A percentile compares a stretch with the other conserved stretches of the same genome.
Conservation (phyloP, 495 filamentous ascomycete genomes). For the Hypomontagnella submonticulosa region DNA sequence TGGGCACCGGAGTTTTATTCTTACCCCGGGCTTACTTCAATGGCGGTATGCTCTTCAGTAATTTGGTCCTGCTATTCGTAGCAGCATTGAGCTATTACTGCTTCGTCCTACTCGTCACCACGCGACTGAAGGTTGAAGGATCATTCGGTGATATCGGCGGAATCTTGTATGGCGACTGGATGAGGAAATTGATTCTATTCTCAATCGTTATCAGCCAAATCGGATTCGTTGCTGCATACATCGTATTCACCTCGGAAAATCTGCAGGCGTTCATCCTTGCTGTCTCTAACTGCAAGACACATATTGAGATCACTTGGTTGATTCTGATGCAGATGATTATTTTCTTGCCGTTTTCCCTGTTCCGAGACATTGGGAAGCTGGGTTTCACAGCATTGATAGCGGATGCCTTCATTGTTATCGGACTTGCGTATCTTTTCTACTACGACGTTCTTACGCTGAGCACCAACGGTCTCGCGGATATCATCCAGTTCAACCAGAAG, state of each 20-base stretch:
- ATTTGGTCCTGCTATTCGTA: slow-evolving; percentile 84
- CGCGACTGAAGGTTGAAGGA: slow-evolving; percentile 81
- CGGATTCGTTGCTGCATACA: slow-evolving; percentile 97
- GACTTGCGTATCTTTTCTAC: slow-evolving; percentile 93
- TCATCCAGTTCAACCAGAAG: slow-evolving; percentile 83
- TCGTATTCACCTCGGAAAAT: slow-evolving; percentile 96
- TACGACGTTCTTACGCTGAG: slow-evolving; percentile 88
- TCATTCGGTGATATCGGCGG: slow-evolving; percentile 98
- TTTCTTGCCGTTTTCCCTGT: slow-evolving; percentile 90
- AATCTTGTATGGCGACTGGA: slow-evolving; percentile 87
- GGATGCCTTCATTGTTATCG: slow-evolving; percentile 92
- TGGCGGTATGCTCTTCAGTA: slow-evolving; percentile 97
- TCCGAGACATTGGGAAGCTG: slow-evolving; percentile 95
- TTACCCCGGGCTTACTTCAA: slow-evolving; percentile 91
- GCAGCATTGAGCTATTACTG: slow-evolving; percentile 92
- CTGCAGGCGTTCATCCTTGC: slow-evolving; percentile 89
- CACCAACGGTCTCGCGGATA: slow-evolving; percentile 83
- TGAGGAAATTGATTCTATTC: slow-evolving; percentile 84
- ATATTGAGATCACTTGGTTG: slow-evolving; percentile 86
- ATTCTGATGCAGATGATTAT: slow-evolving; percentile 93
- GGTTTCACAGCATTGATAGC: slow-evolving; percentile 90
- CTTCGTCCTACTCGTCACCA: slow-evolving; percentile 91
- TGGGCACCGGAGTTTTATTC: slow-evolving; percentile 97
- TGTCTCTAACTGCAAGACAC: slow-evolving; percentile 81
- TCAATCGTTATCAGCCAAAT: slow-evolving; percentile 95